Evolutionary conservation across 352 stramenopile species (phyloP).

Genomic region (Saprolegnia diclina): DNA sequence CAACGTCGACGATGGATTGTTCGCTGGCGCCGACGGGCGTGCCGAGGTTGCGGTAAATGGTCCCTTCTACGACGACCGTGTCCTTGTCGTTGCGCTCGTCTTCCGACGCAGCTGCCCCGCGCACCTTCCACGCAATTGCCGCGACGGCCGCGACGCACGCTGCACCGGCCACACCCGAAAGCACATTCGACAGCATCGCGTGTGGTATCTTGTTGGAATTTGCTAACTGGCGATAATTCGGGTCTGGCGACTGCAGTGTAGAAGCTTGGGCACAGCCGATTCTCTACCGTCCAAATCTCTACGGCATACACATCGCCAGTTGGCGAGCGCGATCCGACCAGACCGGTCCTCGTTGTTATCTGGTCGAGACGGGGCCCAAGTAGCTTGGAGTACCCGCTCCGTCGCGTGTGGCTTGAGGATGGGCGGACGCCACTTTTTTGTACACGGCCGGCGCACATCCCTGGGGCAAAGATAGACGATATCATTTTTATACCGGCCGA

Average conservation of each 20-base stretch:
- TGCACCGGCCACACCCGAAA: neutral
- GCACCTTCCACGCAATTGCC: neutral
- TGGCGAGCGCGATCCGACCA: too few relatives aligned
- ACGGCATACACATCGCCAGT: neutral
- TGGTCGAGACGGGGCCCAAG: slow-evolving; percentile 14
- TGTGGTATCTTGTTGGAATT: neutral
- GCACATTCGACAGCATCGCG: neutral
- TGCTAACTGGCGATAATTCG: neutral
- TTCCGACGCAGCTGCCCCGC: neutral
- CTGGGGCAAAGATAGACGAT: neutral
- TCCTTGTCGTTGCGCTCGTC: neutral
- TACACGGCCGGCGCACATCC: neutral
- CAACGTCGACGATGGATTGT: neutral
- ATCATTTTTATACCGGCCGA: slow-evolving; percentile 15
- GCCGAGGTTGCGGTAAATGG: slow-evolving; percentile 10
- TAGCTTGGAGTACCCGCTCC: slow-evolving; percentile 5
- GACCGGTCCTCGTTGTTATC: neutral
- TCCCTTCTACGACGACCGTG: neutral
- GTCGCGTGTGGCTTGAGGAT: slow-evolving; percentile 3
- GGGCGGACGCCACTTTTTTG: slow-evolving; percentile 2
- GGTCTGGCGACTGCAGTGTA: neutral
- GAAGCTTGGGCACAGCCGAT: neutral
- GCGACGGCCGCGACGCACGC: slow-evolving; percentile 7
- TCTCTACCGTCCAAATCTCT: neutral
- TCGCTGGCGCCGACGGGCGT: slow-evolving; percentile 9